Evolutionary conservation across 169 alveolate genomes (phyloP), one percentile per base, ranked within the genome.

Genomic region (Babesia gibsoni): DNA sequence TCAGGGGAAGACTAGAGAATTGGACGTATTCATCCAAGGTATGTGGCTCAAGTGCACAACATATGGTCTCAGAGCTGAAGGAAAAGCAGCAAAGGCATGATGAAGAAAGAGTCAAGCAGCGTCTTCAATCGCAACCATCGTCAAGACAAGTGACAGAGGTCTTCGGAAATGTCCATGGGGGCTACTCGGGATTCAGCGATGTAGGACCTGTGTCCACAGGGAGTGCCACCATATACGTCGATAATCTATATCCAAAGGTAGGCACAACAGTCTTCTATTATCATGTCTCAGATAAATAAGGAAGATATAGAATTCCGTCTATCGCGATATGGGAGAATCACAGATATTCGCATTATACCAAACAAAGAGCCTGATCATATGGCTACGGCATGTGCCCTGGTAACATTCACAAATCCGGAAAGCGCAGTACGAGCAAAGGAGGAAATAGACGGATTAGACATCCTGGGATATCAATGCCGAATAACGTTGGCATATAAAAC

Each of bases 11-110:
- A 49, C 69, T 1, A 16, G 80, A 1, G 84, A 75, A 23, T 65
- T 75, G 16, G 84, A 75, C 25, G 64, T 79, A 29, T 75, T 75
- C 43, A 75, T 75, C 1, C 67, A 75, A 35, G 84, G 84, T 66
- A 35, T 32, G 25, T 14, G 0, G 0, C 35, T 33, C 14, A n/a
- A 27, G 52, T 14, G 14, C 20, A 20, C 39, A 30, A 45, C 3
- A 22, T 48, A 6, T 52, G 33, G 14, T 5, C 25, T 35, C 72
- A 75, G 84, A 75, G 63, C 45, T 75, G 22, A 75, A 75, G 67
- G 84, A 75, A 36, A 75, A 75, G 46, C 84, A 75, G 29, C 73
- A 69, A 22, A 46, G 63, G 0, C 49, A 58, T 52, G 68, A 54
- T 14, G 80, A n/a, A 16, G 41, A 65, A 4, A 75, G 52, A 56